phyloP scores from a whole-genome alignment of 2,329 filamentous ascomycete genomes.

The Verticillium nubilum region DNA sequence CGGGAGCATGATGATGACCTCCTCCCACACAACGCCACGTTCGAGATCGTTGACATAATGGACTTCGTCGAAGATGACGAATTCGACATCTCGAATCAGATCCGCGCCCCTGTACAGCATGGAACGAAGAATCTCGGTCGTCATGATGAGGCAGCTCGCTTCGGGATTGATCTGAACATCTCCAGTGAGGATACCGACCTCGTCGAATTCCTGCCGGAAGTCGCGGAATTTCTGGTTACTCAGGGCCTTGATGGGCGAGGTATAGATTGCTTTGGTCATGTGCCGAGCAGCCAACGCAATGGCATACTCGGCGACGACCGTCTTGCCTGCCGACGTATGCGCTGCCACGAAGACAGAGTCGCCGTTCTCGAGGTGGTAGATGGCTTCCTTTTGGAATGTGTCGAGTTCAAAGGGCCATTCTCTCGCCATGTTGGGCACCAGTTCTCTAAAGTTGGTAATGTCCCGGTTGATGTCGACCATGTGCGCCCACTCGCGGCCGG shows the following conservation, averaged over 20 bases:
- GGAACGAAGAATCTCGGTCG: constrained; percentile 93
- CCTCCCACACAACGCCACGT: constrained; percentile 96
- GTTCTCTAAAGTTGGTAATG: constrained; percentile 87
- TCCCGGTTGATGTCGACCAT: constrained; percentile 95
- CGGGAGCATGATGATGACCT: constrained; percentile 98
- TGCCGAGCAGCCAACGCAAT: constrained; percentile 95
- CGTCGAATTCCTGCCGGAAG: constrained; percentile 83
- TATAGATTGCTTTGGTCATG: constrained; percentile 99
- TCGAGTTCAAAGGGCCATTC: constrained; percentile 98
- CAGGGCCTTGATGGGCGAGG: constrained; percentile 94
- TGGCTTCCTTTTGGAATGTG: constrained; percentile 96
- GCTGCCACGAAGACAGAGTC: constrained; percentile 98
- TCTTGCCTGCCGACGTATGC: constrained; percentile 96
- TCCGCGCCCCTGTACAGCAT: constrained; percentile 98
- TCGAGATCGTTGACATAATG: constrained; percentile 98
- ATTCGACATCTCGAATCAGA: constrained; percentile 93
- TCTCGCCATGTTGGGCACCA: constrained; percentile 93
- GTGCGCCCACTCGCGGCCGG: constrained; percentile 89
- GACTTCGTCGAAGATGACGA: constrained; percentile 98
- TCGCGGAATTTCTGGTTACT: constrained; percentile 99
- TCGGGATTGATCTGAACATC: constrained; percentile 98
- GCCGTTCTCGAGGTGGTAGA: constrained; percentile 93
- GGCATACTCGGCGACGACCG: constrained; percentile 95
- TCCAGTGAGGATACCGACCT: constrained; percentile 93
- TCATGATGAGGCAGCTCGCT: constrained; percentile 98